Conservation (phyloP, 805 yeast genomes). For the Starmera quercuum region DNA sequence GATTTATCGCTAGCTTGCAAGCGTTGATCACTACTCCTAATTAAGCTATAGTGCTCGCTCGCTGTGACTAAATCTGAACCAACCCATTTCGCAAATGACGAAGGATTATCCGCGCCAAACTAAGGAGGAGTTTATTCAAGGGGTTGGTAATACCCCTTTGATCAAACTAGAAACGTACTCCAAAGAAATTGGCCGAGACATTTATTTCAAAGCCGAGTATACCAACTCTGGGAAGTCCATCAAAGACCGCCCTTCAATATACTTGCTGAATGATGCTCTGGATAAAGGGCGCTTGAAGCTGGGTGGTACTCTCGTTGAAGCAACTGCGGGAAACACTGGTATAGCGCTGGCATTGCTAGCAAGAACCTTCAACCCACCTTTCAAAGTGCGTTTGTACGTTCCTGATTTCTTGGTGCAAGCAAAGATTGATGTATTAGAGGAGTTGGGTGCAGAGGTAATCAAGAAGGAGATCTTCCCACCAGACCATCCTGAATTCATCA, state of each 20-base stretch:
- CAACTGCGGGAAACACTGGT: conserved; percentile 85
- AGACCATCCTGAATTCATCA: conserved; percentile 39
- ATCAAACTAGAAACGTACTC: conserved; percentile 57
- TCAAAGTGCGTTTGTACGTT: conserved; percentile 61
- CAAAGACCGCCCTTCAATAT: conserved; percentile 72
- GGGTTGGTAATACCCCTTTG: conserved; percentile 66
- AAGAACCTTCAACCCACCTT: conserved; percentile 16
- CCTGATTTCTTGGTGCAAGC: conserved; percentile 75
- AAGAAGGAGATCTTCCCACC: conserved; percentile 56
- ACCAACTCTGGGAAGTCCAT: conserved; percentile 79
- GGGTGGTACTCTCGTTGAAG: conserved; percentile 68
- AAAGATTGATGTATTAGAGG: conserved; percentile 48
- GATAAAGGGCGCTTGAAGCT: conserved; percentile 42
- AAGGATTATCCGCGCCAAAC: conserved; percentile 9
- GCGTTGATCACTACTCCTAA: too few species aligned
- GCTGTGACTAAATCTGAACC: too few species aligned
- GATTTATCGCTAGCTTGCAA: too few species aligned
- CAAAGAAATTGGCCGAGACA: conserved; percentile 57
- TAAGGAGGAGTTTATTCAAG: conserved; percentile 11
- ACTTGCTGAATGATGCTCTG: conserved; percentile 58
- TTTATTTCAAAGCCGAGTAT: conserved; percentile 67
- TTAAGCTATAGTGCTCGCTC: too few species aligned
- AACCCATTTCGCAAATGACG: too few species aligned
- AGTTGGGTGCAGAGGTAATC: conserved; percentile 55
- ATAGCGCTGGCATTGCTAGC: conserved; percentile 70